Conservation (phyloP, 352 stramenopile species). For the Thalassiosira exigua region DNA sequence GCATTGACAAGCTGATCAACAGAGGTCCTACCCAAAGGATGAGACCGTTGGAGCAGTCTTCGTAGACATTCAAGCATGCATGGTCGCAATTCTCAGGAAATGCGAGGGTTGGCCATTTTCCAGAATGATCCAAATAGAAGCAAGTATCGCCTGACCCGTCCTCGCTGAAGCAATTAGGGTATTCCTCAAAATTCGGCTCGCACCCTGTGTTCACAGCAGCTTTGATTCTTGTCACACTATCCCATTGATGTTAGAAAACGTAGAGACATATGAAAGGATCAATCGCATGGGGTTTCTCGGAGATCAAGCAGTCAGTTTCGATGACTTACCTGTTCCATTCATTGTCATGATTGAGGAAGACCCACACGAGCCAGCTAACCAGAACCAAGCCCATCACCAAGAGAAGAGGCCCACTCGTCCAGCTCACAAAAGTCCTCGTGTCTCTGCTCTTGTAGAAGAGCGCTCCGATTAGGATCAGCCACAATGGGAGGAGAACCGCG, state of each 20-base stretch:
- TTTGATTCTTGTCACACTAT: constrained; percentile 27
- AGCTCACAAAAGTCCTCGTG: constrained; percentile 54
- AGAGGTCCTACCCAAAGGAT: constrained; percentile 69
- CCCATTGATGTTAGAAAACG: no score
- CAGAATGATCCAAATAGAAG: constrained; percentile 41
- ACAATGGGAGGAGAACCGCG: constrained; percentile 55
- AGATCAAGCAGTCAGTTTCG: no score
- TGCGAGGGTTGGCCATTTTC: constrained; percentile 19
- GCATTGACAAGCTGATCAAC: constrained; percentile 47
- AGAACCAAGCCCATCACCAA: constrained; percentile 33
- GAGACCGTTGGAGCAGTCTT: constrained; percentile 56
- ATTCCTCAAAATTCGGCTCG: constrained; percentile 44
- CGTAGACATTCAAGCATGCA: constrained; percentile 56
- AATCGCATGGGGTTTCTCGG: no score
- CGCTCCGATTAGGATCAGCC: constrained; percentile 54
- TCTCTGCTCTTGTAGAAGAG: constrained; percentile 42
- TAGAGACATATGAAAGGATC: no score
- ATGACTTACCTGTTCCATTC: constrained; percentile 61
- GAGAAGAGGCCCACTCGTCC: constrained; percentile 60
- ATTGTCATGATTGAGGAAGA: constrained; percentile 45
- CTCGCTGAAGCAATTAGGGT: constrained; percentile 49
- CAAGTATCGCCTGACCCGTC: constrained; percentile 44
- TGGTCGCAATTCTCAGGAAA: constrained; percentile 47
- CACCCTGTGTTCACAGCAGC: constrained; percentile 54
- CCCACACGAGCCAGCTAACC: constrained; percentile 56